phyloP scores from a whole-genome alignment of 176 grass and related monocot genomes.

The barley (Hordeum vulgare) region DNA sequence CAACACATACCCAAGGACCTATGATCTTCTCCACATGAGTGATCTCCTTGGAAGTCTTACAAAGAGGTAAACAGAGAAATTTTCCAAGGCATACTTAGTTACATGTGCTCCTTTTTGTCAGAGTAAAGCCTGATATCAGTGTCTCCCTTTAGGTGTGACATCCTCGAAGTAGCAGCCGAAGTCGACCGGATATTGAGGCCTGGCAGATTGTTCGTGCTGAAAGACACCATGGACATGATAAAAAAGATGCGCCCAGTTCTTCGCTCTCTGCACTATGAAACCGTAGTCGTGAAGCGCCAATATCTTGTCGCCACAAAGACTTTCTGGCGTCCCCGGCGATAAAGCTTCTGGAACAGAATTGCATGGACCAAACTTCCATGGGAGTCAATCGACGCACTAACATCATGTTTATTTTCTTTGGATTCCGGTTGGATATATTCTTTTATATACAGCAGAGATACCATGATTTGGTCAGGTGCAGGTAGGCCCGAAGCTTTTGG shows the following conservation, averaged over 20 bases:
- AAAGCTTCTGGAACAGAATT: constrained; percentile 12
- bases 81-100: too few species aligned
- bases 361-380: neutral
- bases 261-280: constrained; percentile 60
- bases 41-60: constrained; percentile 62
- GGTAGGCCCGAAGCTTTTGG: neutral
- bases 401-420: constrained; percentile 19
- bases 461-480: neutral
- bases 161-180: constrained; percentile 61
- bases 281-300: constrained; percentile 41
- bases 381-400: neutral
- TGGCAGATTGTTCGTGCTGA: constrained; percentile 75
- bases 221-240: constrained; percentile 60
- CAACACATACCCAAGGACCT: constrained; percentile 92
- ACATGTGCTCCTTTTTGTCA: neutral
- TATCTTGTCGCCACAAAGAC: constrained; percentile 67
- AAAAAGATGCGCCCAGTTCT: constrained; percentile 60
- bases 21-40: constrained; percentile 83
- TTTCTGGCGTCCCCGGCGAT: constrained; percentile 56
- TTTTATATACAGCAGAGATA: constrained; percentile 1
- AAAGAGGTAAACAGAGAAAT: constrained; percentile 55
- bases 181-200: constrained; percentile 88
- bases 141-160: constrained; percentile 55
- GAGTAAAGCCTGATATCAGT: neutral
- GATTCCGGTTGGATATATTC: neutral